Conservation (phyloP, 345 rosid genomes). For the Clausena lansium region DNA sequence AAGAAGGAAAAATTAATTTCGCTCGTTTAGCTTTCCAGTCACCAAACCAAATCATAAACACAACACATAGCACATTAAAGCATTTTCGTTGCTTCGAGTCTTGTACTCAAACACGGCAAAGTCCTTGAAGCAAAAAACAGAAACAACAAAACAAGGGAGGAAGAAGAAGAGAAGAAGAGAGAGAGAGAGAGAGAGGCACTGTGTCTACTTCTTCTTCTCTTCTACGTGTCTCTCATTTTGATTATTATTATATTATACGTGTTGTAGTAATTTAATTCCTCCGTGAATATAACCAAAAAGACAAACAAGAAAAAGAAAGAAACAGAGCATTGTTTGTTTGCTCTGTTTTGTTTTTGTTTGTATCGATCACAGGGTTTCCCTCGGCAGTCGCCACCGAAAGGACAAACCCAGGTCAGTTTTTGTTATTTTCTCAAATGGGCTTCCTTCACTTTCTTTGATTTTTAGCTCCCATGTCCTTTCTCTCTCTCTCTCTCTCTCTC, state of each 20-base stretch:
- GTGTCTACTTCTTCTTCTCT: background rate
- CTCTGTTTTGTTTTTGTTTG: slow-evolving; percentile 2
- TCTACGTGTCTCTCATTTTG: background rate
- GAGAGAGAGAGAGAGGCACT: background rate
- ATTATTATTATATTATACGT: background rate
- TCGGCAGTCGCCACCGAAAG: slow-evolving; percentile 29
- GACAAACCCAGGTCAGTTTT: slow-evolving; percentile 31
- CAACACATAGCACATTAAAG: background rate
- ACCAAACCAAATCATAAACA: background rate
- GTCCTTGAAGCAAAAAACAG: background rate
- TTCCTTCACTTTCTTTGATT: slow-evolving; percentile 18
- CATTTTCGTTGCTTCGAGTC: background rate
- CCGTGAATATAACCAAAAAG: background rate
- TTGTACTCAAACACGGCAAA: slow-evolving; percentile 20
- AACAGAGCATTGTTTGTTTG: no score
- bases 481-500: slow-evolving; percentile 20
- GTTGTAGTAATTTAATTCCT: background rate
- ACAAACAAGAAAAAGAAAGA: slow-evolving; percentile 1
- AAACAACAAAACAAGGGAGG: background rate
- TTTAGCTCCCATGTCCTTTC: background rate
- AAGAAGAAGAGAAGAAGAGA: background rate
- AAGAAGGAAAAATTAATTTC: background rate
- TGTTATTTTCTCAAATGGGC: slow-evolving; percentile 23
- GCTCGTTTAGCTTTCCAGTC: background rate
- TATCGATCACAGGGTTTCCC: slow-evolving; percentile 29